Percentiles rank a stretch among this genome's conserved stretches.
Evolutionary conservation across 2,329 filamentous ascomycete genomes (phyloP).

Genomic region (Aspergillus hiratsukae): DNA sequence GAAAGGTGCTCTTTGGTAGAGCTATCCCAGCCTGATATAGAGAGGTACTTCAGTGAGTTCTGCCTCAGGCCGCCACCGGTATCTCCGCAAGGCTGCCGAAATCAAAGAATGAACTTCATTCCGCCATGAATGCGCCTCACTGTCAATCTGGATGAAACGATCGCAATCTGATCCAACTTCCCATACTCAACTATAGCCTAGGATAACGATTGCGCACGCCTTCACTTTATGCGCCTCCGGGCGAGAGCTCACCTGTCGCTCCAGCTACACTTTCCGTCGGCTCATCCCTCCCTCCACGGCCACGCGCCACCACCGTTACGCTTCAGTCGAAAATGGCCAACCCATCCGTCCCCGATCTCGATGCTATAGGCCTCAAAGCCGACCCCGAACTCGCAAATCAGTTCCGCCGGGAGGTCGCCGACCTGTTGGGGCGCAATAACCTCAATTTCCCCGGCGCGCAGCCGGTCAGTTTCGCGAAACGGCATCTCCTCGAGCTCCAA

Average conservation of each 20-base stretch:
- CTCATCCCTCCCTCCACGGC: background rate
- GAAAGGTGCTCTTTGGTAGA: background rate
- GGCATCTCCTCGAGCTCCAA: slow-evolving; percentile 77
- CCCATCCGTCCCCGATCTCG: slow-evolving; percentile 37
- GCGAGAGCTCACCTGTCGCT: slow-evolving; percentile 14
- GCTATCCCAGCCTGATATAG: background rate
- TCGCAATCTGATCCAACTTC: background rate
- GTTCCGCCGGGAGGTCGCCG: slow-evolving; percentile 69
- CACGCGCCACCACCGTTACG: background rate
- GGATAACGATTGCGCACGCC: slow-evolving; percentile 2
- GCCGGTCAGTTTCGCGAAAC: slow-evolving; percentile 82
- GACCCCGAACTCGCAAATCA: slow-evolving; percentile 55
- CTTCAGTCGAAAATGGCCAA: slow-evolving; percentile 28
- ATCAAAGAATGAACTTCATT: slow-evolving; percentile 2
- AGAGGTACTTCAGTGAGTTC: background rate
- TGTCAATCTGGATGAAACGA: background rate
- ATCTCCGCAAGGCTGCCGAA: slow-evolving; percentile 2
- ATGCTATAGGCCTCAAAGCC: slow-evolving; percentile 57
- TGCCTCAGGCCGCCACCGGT: slow-evolving; percentile 22
- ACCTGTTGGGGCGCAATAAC: slow-evolving; percentile 66
- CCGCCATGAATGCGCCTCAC: slow-evolving; percentile 3
- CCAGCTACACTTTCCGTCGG: background rate
- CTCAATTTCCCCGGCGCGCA: slow-evolving; percentile 81
- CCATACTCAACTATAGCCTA: background rate
- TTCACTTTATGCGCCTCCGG: slow-evolving; percentile 17